A percentile compares a stretch with the other conserved stretches of the same genome.
phyloP scores from a whole-genome alignment of 169 alveolate genomes.

The Neospora caninum region DNA sequence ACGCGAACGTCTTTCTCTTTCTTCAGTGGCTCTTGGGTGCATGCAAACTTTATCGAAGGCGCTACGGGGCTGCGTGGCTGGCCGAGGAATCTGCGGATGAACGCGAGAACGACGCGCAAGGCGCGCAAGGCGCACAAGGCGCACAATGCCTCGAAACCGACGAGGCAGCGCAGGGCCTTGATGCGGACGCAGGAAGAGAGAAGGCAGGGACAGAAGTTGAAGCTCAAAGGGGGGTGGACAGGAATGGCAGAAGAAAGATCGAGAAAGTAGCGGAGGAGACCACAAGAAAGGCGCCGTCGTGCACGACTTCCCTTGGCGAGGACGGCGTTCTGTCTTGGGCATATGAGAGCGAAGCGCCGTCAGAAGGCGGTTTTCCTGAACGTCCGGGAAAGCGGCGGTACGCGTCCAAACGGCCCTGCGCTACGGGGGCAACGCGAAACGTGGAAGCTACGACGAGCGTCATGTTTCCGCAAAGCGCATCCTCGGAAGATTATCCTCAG shows the following conservation, averaged over 20 bases:
- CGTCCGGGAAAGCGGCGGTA: no score
- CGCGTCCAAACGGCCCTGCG: no score
- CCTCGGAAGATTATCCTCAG: no score
- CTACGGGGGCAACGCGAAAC: no score
- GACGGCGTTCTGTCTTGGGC: no score
- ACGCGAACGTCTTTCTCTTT: background rate
- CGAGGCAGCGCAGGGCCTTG: background rate
- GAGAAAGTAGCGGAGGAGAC: background rate
- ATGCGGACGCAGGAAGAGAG: background rate
- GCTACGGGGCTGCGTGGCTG: slow-evolving; percentile 13
- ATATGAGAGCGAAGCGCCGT: no score
- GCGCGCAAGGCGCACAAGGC: background rate
- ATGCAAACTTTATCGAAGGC: background rate
- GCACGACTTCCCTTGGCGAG: no score
- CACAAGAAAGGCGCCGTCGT: no score
- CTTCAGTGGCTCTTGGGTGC: slow-evolving; percentile 25
- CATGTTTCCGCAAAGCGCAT: no score
- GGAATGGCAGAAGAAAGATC: background rate
- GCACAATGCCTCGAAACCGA: background rate
- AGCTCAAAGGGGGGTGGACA: background rate
- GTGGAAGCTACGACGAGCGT: no score
- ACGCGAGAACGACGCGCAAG: background rate
- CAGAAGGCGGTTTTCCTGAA: no score
- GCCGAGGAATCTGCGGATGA: background rate
- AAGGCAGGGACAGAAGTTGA: background rate